Base-by-base conservation (phyloP, 2,329 filamentous ascomycete genomes). In the Colletotrichum destructivum region DNA sequence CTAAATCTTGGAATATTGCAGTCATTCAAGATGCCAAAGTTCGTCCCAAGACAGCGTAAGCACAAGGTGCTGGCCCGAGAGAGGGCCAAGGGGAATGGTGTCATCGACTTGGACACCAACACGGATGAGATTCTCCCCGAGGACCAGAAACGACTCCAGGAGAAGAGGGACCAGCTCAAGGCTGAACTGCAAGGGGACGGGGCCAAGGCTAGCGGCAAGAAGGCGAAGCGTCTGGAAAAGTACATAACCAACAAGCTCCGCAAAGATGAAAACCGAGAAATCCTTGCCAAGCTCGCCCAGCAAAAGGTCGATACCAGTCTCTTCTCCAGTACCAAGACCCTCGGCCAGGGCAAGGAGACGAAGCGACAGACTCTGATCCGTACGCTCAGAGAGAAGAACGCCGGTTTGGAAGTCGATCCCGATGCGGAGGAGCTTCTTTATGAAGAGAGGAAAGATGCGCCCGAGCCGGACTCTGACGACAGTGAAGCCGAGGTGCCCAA, bases 201-300 rank as follows among this genome's bases (percentile, higher is more conserved):
- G 1, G 76, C 79, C 55, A 90, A 91, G 77, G 84, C 91, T 78
- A 91, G 85, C 77, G 85, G 88, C 71, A 91, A 92, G 78, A 92
- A 92, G 79, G 88, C 90, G 7, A 92, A 92, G 82, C 86, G 90
- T 2, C 79, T 92, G 49, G 90, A 92, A 74, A 92, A 92, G 78
- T 92, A 92, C 78, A 91, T 92, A 75, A 95, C 98, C 77, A 96
- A 89, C 70, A 99, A 99, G 87, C 86, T 99, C 56, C 93, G 92
- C 81, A 98, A 97, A 81, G 96, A 99, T 79, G 96, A 98, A 81
- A 97, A 94, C 77, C 87, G 94, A 38, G 93, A 91, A 68, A 85
- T 99, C 40, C 87, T 98, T 76, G 93, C 93, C 79, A 95, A 96
- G 79, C 87, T 99, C 35, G 93, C 94, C 21, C 87, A 90, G 72